Percentiles rank a stretch among this genome's conserved stretches.
Evolutionary conservation across 352 stramenopile genomes (phyloP).

Genomic region (Phytophthora pseudosyringae): DNA sequence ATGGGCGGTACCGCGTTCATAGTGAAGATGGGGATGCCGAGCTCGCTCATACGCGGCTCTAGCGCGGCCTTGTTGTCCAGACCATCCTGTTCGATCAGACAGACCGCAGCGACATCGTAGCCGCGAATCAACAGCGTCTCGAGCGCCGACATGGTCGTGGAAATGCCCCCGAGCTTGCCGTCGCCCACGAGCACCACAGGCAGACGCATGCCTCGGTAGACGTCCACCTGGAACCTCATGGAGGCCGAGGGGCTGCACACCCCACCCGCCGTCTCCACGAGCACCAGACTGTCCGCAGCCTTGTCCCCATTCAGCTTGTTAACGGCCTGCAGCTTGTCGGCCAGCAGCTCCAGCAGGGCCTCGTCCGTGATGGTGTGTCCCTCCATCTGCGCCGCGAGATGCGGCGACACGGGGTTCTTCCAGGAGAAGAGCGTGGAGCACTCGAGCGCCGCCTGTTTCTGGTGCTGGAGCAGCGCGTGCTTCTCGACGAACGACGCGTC

Average conservation of each 20-base stretch:
- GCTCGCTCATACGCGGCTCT: constrained; percentile 58
- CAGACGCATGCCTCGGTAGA: constrained; percentile 91
- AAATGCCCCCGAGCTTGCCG: constrained; percentile 96
- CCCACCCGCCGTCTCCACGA: constrained; percentile 96
- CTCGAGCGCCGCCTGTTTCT: constrained; percentile 35
- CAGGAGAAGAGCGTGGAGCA: constrained; percentile 94
- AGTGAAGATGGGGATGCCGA: constrained; percentile 80
- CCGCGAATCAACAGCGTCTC: constrained; percentile 93
- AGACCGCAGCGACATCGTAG: constrained; percentile 91
- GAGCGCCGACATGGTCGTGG: constrained; percentile 92
- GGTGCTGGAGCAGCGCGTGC: constrained; percentile 34
- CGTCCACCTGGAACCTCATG: constrained; percentile 92
- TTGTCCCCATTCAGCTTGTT: constrained; percentile 34
- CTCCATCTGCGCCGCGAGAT: constrained; percentile 92
- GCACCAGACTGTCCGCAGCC: constrained; percentile 56
- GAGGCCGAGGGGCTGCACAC: constrained; percentile 91
- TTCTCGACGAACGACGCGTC: constrained; percentile 89
- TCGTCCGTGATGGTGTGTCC: constrained; percentile 89
- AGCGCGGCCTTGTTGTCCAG: constrained; percentile 75
- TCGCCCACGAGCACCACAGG: constrained; percentile 97
- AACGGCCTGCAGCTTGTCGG: constrained; percentile 52
- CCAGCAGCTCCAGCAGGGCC: constrained; percentile 81
- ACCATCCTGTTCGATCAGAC: constrained; percentile 80
- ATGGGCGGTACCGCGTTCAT: constrained; percentile 77
- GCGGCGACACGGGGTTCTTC: constrained; percentile 94